Evolutionary conservation across 768 basidiomycete species (phyloP).

Genomic region (Rhodotorula diobovata): DNA sequence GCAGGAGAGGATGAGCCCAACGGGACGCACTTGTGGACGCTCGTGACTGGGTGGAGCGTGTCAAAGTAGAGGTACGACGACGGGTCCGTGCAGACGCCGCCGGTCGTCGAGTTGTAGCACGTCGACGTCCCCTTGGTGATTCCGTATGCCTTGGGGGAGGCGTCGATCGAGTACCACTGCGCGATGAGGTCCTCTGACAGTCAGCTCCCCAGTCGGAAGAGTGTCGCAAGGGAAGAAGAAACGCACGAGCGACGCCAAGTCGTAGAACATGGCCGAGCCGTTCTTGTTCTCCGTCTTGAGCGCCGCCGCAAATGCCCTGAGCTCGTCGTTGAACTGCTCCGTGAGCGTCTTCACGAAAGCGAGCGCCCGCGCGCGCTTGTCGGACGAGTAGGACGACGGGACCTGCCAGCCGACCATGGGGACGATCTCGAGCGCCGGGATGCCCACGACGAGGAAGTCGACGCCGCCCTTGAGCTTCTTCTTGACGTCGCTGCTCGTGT

Average conservation of each 20-base stretch:
- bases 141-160: constrained; percentile 1
- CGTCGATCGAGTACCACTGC: constrained; percentile 16
- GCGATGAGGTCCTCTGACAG: neutral
- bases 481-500: constrained; percentile 1
- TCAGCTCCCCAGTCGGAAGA: neutral
- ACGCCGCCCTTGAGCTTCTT: neutral
- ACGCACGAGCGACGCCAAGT: constrained; percentile 22
- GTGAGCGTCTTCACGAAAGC: constrained; percentile 23
- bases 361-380: constrained; percentile 9
- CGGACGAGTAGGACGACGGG: constrained; percentile 1
- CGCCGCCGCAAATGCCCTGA: constrained; percentile 1
- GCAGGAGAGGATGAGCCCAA: neutral
- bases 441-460: constrained; percentile 34
- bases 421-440: constrained; percentile 34
- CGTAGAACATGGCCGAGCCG: constrained; percentile 12
- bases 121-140: constrained; percentile 10
- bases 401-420: constrained; percentile 13
- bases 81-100: constrained; percentile 26
- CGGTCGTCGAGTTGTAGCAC: constrained; percentile 20
- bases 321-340: constrained; percentile 33
- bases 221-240: neutral
- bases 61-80: constrained; percentile 31
- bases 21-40: constrained; percentile 12
- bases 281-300: constrained; percentile 9
- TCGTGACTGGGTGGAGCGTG: constrained; percentile 35